Evolutionary conservation across 257 asterid genomes (phyloP), one percentile per base, ranked within the genome.

Genomic region (Solanum pinnatisectum): DNA sequence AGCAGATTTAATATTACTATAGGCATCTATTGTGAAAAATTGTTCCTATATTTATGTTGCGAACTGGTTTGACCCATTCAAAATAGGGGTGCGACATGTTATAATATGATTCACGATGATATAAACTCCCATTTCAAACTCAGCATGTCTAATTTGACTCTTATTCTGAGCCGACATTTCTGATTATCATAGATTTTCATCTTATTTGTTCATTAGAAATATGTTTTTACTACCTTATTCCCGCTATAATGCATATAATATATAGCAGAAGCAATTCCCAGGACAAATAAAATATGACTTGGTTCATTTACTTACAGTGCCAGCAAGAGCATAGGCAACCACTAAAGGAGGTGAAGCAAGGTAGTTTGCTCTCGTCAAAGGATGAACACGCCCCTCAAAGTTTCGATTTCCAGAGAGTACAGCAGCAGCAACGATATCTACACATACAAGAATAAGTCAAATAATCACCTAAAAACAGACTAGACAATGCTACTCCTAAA

Each of bases 271-370:
- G 44, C 44, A 18, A 82, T 49, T 3, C 70, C 70, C 42, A 30
- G 70, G 86, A 82, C 10, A 32, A 46, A 30, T 60, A 30, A 82
- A 30, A 49, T 8, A 30, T 63, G 71, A 49, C 40, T 82, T 18
- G n/a, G 44, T 49, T 14, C 86, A 82, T 79, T 87, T 39, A 92
- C 98, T 86, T 88, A 96, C 98, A 89, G 98, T 95, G 91, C 99
- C 99, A 91, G 99, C 97, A 90, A 96, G 98, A 49, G 99, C 99
- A 92, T 96, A 96, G 33, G 98, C 99, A 86, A 96, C 99, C 87
- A 96, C 99, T 35, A 96, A 92, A 86, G 99, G 99, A 88, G 99
- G 99, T 87, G 99, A 96, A 87, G 99, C 98, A 87, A 96, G 98
- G 91, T 96, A 96, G 89, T 96, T 96, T 65, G 98, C 98, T 89